phyloP scores from a whole-genome alignment of 345 rosid species.

The Rubroshorea leprosula region DNA sequence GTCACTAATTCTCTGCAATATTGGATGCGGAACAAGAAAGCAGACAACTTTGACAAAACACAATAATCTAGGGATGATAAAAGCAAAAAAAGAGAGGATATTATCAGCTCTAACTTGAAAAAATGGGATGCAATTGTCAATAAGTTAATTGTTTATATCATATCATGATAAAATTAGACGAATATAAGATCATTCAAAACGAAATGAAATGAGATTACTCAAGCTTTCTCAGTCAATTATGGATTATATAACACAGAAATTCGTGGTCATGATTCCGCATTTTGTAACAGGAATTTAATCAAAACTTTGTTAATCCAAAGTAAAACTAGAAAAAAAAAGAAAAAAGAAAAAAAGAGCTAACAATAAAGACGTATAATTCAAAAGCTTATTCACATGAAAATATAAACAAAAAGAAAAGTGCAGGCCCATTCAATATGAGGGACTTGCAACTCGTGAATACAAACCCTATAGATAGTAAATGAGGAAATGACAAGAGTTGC shows the following conservation, averaged over 20 bases:
- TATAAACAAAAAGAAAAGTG: too few species aligned
- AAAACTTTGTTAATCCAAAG: not conserved
- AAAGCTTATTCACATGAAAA: too few species aligned
- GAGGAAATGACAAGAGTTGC: too few species aligned
- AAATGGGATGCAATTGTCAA: too few species aligned
- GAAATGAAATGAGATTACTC: too few species aligned
- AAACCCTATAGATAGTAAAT: too few species aligned
- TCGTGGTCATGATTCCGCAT: not conserved
- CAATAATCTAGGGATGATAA: not conserved
- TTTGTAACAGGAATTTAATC: not conserved
- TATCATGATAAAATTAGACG: too few species aligned
- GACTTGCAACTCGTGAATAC: too few species aligned
- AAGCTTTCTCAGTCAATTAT: not conserved
- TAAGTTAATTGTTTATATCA: too few species aligned
- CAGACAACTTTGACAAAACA: not conserved
- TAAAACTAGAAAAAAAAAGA: not conserved
- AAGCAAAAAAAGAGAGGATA: not conserved
- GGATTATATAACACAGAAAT: not conserved
- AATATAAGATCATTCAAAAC: too few species aligned
- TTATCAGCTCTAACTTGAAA: not conserved
- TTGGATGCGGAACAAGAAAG: not conserved
- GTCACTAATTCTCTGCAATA: not conserved
- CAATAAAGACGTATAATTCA: not conserved
- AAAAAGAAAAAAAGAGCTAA: not conserved
- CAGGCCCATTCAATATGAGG: too few species aligned